Base-by-base conservation (phyloP, 2,329 filamentous ascomycete genomes). In the Fonsecaea pugnacius region DNA sequence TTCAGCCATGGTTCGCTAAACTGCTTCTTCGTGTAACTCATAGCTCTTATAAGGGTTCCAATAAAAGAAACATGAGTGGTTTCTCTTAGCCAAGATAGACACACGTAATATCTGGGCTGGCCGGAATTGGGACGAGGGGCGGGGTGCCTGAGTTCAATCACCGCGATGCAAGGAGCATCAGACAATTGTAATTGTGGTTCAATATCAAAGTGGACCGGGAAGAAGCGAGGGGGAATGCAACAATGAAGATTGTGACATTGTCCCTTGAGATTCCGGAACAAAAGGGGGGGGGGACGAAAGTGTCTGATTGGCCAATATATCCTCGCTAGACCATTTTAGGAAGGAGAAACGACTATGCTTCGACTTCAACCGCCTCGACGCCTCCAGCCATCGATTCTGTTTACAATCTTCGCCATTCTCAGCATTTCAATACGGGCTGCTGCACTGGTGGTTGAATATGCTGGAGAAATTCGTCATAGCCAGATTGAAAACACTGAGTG, bases 401-500 rank as follows among this genome's bases (percentile, higher is more conserved):
- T 43, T 33, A 43, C n/a, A 10, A 2, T 46, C 14, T 58, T 21
- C 9, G 21, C 14, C n/a, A 8, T 35, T 24, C 16, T 58, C 36
- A 21, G n/a, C 40, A 46, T 48, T 58, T 58, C 30, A 21, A 35
- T 46, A 16, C 32, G 40, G n/a, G 16, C 55, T 21, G 30, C 12
- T 14, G 14, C 38, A 27, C 16, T 32, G 40, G 6, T 51, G 21
- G 10, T 10, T 16, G 7, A n/a, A 32, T 32, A 14, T 4, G n/a
- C 57, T n/a, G 4, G 12, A 24, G 40, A 6, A 35, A 51, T 36
- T 58, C 30, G 24, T 56, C 18, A 53, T 54, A 52, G 58, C 36
- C 40, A 46, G 16, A 57, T 66, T 66, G 57, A 21, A 60, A 63
- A 60, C 51, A 51, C 30, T 2, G 2, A 35, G n/a, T 14, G 18